phyloP scores from a whole-genome alignment of 129 eudicot species.

The Lactuca saligna region DNA sequence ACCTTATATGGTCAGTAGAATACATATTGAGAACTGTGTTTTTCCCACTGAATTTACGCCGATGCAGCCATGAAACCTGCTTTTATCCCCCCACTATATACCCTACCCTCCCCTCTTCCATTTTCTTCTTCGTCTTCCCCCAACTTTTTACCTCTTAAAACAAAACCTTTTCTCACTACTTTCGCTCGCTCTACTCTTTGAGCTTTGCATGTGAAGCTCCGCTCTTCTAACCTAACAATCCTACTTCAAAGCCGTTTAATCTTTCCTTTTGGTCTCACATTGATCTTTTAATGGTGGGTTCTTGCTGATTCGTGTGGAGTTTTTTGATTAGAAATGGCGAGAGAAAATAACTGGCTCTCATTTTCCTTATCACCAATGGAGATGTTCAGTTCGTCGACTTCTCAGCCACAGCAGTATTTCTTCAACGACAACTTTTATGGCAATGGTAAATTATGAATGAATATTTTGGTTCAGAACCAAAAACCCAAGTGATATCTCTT shows the following conservation, averaged over 20 bases:
- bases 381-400: conserved; percentile 41
- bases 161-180: neutral
- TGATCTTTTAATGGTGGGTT: conserved; percentile 1
- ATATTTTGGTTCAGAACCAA: neutral
- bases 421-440: conserved; percentile 69
- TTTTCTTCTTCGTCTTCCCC: neutral
- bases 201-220: conserved; percentile 6
- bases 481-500: neutral
- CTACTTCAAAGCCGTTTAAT: neutral
- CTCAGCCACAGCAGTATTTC: conserved; percentile 49
- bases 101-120: neutral
- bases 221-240: neutral
- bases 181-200: neutral
- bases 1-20: conserved; percentile 32
- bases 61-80: conserved; percentile 33
- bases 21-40: conserved; percentile 32
- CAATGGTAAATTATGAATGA: conserved; percentile 9
- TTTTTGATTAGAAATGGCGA: conserved; percentile 49
- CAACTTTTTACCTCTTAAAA: conserved; percentile 26
- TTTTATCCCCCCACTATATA: conserved; percentile 29
- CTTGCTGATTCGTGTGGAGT: neutral
- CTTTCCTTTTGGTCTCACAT: conserved; percentile 9
- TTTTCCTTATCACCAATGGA: conserved; percentile 64
- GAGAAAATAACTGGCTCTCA: conserved; percentile 58
- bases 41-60: conserved; percentile 39